These are phyloP conservation scores for Pythium phragmitis DNA, from an alignment of 352 stramenopile genomes.

Conservation along the genomic window DNA sequence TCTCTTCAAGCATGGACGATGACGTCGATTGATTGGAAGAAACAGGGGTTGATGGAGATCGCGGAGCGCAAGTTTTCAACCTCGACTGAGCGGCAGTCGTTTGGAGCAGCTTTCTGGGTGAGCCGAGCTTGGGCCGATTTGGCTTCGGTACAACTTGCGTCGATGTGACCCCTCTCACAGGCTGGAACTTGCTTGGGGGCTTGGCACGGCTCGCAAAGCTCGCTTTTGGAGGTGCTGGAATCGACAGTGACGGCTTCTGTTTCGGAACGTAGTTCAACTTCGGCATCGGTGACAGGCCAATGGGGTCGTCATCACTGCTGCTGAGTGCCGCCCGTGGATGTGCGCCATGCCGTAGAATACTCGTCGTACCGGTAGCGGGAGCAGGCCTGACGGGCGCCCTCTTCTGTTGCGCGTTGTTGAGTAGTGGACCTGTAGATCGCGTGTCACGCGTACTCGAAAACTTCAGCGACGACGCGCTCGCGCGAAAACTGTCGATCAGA, in stretches of 20 bases:
- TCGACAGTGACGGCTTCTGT: slow-evolving; percentile 40
- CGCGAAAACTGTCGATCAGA: slow-evolving; percentile 48
- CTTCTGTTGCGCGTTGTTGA: background rate
- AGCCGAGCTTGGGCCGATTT: background rate
- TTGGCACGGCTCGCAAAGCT: background rate
- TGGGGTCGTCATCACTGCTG: slow-evolving; percentile 3
- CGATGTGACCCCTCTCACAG: background rate
- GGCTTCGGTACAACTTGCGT: background rate
- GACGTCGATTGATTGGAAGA: slow-evolving; percentile 30
- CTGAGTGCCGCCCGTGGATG: background rate
- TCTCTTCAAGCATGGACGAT: slow-evolving; percentile 30
- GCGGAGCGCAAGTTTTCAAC: background rate
- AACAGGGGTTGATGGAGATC: background rate
- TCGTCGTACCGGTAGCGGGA: background rate
- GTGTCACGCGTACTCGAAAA: background rate
- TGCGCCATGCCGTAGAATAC: slow-evolving; percentile 1
- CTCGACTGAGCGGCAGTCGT: background rate
- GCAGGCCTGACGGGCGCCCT: background rate
- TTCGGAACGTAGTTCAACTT: slow-evolving; percentile 41
- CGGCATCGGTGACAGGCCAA: slow-evolving; percentile 43
- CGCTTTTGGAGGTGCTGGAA: slow-evolving; percentile 6
- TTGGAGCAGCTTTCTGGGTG: slow-evolving; percentile 7
- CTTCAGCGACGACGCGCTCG: slow-evolving; percentile 29
- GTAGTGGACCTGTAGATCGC: background rate
- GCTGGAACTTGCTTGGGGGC: background rate